These are phyloP conservation scores for Colletotrichum sp. DNA, from an alignment of 2,329 filamentous ascomycete genomes.

Conservation along the genomic window DNA sequence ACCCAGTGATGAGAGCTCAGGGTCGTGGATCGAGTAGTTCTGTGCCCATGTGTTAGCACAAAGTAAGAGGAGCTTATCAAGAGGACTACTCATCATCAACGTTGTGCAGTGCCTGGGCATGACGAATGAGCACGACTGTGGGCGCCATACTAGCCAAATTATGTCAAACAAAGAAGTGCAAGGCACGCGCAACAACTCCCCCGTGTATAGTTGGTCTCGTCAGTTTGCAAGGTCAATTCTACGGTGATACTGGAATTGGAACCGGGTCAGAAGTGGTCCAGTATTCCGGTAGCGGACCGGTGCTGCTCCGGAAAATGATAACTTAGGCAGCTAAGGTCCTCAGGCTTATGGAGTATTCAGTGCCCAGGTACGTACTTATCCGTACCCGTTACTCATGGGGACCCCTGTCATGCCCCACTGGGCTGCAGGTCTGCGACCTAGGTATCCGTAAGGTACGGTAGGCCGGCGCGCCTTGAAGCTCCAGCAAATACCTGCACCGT, in stretches of 20 bases:
- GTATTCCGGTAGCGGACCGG: neutral
- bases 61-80: neutral
- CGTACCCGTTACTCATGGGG: neutral
- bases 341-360: neutral
- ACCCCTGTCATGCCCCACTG: neutral
- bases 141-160: slow-evolving; percentile 50
- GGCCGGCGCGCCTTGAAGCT: neutral
- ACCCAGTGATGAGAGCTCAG: slow-evolving; percentile 54
- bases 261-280: neutral
- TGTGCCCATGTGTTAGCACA: slow-evolving; percentile 38
- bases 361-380: neutral
- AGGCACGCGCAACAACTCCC: neutral
- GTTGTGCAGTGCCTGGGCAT: slow-evolving; percentile 76
- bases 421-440: neutral
- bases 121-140: slow-evolving; percentile 81
- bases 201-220: neutral
- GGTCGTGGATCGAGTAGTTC: slow-evolving; percentile 55
- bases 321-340: neutral
- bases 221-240: neutral
- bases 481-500: neutral
- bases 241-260: neutral
- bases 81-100: slow-evolving; percentile 49
- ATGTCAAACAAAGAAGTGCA: neutral
- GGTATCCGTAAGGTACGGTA: neutral
- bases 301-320: neutral